A percentile compares a stretch with the other conserved stretches of the same genome.
Conservation (phyloP, 441 rosid genomes). For the Gossypium schwendimanii region DNA sequence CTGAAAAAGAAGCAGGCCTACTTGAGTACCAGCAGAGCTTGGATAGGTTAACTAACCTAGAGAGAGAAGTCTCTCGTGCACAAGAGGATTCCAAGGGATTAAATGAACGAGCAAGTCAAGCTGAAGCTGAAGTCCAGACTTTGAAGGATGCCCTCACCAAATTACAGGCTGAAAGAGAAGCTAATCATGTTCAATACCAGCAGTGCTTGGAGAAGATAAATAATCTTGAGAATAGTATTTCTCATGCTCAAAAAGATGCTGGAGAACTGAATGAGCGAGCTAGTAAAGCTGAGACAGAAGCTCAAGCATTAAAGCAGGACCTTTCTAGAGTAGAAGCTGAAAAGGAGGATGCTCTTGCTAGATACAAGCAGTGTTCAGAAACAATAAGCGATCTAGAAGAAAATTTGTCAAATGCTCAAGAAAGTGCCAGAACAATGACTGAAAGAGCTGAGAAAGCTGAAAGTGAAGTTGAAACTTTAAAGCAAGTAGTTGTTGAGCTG, state of each 20-base stretch:
- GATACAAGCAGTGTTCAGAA: slow-evolving; percentile 49
- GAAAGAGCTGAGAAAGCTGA: slow-evolving; percentile 59
- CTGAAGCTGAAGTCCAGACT: slow-evolving; percentile 67
- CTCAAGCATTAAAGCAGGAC: slow-evolving; percentile 43
- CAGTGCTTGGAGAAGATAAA: slow-evolving; percentile 66
- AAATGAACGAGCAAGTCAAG: slow-evolving; percentile 55
- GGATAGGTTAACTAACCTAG: slow-evolving; percentile 61
- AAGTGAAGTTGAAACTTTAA: slow-evolving; percentile 57
- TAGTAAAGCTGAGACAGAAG: slow-evolving; percentile 50
- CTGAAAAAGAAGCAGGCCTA: slow-evolving; percentile 74
- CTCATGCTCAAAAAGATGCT: slow-evolving; percentile 47
- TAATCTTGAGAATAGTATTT: slow-evolving; percentile 45
- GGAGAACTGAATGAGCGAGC: slow-evolving; percentile 56
- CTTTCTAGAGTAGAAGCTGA: slow-evolving; percentile 53
- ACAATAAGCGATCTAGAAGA: slow-evolving; percentile 52
- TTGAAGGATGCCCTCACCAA: slow-evolving; percentile 53
- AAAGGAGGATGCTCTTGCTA: slow-evolving; percentile 52
- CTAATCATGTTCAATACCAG: slow-evolving; percentile 55
- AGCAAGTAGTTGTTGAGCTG: slow-evolving; percentile 47
- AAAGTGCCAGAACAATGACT: slow-evolving; percentile 34
- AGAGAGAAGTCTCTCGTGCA: slow-evolving; percentile 65
- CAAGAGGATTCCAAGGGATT: slow-evolving; percentile 53
- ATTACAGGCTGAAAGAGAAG: slow-evolving; percentile 53
- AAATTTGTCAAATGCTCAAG: slow-evolving; percentile 58
- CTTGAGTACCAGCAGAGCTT: slow-evolving; percentile 64